A percentile compares a stretch with the other conserved stretches of the same genome.
These are phyloP conservation scores for Eucommia ulmoides DNA, from an alignment of 257 asterid species.

Conservation along the genomic window DNA sequence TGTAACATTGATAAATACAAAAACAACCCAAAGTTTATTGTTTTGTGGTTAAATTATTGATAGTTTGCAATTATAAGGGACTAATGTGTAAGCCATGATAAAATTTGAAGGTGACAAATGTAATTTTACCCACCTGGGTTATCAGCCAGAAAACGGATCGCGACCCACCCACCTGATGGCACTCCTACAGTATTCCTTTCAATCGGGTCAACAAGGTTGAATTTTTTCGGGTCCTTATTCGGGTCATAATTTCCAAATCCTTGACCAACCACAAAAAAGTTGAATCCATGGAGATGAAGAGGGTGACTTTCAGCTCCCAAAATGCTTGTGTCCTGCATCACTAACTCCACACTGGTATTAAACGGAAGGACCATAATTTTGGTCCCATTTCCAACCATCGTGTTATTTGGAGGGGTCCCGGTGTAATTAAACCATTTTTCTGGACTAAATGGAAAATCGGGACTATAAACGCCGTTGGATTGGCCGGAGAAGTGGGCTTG, in stretches of 20 bases:
- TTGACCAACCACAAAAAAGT: slow-evolving; percentile 55
- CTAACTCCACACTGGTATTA: slow-evolving; percentile 49
- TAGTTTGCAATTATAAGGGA: no score
- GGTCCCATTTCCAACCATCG: slow-evolving; percentile 36
- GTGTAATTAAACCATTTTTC: slow-evolving; percentile 44
- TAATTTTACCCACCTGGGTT: slow-evolving; percentile 53
- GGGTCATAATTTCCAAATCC: slow-evolving; percentile 54
- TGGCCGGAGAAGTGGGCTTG: slow-evolving; percentile 37
- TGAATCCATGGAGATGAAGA: slow-evolving; percentile 64
- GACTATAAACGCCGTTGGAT: slow-evolving; percentile 30
- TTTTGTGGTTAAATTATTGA: no score
- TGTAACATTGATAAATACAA: no score
- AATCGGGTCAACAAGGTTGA: slow-evolving; percentile 54
- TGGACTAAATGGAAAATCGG: slow-evolving; percentile 50
- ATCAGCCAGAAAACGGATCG: slow-evolving; percentile 55
- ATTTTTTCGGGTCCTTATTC: slow-evolving; percentile 30
- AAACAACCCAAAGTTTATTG: no score
- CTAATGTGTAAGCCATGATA: no score
- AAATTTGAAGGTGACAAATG: no score
- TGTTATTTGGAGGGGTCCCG: slow-evolving; percentile 55
- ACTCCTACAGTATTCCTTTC: slow-evolving; percentile 61
- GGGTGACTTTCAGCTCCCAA: slow-evolving; percentile 72
- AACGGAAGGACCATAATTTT: slow-evolving; percentile 32
- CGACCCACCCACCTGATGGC: slow-evolving; percentile 69
- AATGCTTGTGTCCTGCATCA: slow-evolving; percentile 59